Base-by-base conservation (phyloP, 768 basidiomycete genomes). In the Lactarius psammicola region DNA sequence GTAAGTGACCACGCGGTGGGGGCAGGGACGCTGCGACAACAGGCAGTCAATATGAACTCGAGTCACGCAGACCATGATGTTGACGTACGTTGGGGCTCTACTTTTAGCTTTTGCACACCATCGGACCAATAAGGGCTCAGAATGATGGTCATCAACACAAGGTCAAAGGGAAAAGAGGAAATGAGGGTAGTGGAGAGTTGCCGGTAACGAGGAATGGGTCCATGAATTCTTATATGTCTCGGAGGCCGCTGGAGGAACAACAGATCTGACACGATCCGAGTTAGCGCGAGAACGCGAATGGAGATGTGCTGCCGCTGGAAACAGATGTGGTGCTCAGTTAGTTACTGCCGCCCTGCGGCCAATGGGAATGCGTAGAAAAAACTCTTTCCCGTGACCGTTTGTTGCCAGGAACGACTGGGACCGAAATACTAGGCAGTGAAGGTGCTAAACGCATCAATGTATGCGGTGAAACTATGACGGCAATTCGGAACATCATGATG, bases 41-140 rank as follows among this genome's bases (percentile, higher is more conserved):
- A n/a, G 9, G 4, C 26, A 53, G 56, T 58, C 56, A 66, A 23
- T 44, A 40, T 11, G 11, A 8, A 15, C 20, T 30, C 9, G 23
- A 18, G 38, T 11, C 18, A 23, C 18, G 13, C 34, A 63, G 8
- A 56, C 34, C 40, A 30, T 26, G 56, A 71, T 85, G 65, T 73
- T 26, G 56, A 71, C 85, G 65, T 73, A 89, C 88, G 79, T 71
- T 83, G 81, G 10, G 83, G 75, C 34, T 80, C 83, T 59, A 86
- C 72, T 73, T 83, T 89, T 72, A 92, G 83, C 75, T 83, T 89
- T 71, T 90, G 89, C 63, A 84, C 80, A 61, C 87, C 89, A 71
- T 89, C 83, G 65, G 74, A 77, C 84, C 83, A 88, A 79, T 87
- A 88, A 15, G 89, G 90, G 36, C 85, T 90, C 66, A 92, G 83